A percentile compares a stretch with the other conserved stretches of the same genome.
phyloP scores from a whole-genome alignment of 495 filamentous ascomycete genomes.

The Neohortaea acidophila region DNA sequence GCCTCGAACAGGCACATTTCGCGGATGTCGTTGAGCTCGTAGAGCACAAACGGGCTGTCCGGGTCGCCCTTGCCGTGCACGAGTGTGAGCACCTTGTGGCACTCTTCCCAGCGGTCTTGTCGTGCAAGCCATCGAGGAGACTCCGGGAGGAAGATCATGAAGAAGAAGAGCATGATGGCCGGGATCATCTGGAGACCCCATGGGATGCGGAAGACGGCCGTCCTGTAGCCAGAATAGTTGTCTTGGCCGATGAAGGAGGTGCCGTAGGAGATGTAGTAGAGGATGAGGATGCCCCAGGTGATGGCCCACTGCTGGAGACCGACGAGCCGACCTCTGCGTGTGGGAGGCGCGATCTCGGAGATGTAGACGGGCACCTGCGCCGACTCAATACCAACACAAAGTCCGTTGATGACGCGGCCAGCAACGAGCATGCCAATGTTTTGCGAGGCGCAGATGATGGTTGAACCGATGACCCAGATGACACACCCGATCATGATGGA shows the following conservation, averaged over 20 bases:
- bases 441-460: slow-evolving; percentile 54
- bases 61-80: slow-evolving; percentile 56
- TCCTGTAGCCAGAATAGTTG: slow-evolving; percentile 15
- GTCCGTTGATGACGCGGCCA: slow-evolving; percentile 62
- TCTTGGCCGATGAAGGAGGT: slow-evolving; percentile 41
- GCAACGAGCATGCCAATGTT: slow-evolving; percentile 60
- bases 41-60: slow-evolving; percentile 43
- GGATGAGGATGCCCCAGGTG: slow-evolving; percentile 60
- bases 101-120: slow-evolving; percentile 64
- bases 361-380: slow-evolving; percentile 72
- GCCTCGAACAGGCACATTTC: slow-evolving; percentile 58
- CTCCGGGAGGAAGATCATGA: slow-evolving; percentile 51
- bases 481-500: slow-evolving; percentile 36
- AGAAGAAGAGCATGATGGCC: slow-evolving; percentile 33
- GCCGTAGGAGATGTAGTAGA: slow-evolving; percentile 50
- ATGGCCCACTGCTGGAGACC: slow-evolving; percentile 66
- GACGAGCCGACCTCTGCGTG: slow-evolving; percentile 55
- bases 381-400: slow-evolving; percentile 62
- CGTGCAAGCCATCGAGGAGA: slow-evolving; percentile 59
- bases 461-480: slow-evolving; percentile 44
- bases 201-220: slow-evolving; percentile 51
- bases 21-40: slow-evolving; percentile 56
- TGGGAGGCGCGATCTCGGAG: slow-evolving; percentile 53
- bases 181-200: slow-evolving; percentile 66
- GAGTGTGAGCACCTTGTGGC: slow-evolving; percentile 44